Conservation (phyloP, 345 rosid species). For the Brassica rapa region DNA sequence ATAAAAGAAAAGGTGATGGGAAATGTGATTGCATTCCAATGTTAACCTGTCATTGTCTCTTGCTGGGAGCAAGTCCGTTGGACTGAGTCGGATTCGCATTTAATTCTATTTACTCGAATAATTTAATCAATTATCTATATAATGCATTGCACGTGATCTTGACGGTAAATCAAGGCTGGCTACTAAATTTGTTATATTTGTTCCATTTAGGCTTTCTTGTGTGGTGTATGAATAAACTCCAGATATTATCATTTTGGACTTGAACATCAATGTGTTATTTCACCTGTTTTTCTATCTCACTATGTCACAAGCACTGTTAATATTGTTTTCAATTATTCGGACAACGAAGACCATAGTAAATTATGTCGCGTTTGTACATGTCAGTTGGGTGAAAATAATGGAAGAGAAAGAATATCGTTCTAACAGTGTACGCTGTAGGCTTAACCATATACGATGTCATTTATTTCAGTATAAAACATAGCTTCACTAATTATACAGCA, state of each 20-base stretch:
- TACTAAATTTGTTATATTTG: neutral
- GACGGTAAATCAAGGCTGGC: constrained; percentile 40
- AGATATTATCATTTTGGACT: neutral
- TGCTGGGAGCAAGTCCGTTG: constrained; percentile 37
- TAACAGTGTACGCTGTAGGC: neutral
- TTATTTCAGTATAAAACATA: neutral
- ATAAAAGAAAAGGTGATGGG: neutral
- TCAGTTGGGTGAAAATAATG: constrained; percentile 9
- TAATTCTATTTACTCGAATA: constrained; percentile 12
- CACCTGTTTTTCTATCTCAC: neutral
- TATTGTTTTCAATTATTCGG: neutral
- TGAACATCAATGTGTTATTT: neutral
- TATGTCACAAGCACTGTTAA: neutral
- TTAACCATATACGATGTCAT: neutral
- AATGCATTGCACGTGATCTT: constrained; percentile 40
- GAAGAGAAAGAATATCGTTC: neutral
- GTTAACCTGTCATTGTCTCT: constrained; percentile 37
- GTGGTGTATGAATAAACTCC: neutral
- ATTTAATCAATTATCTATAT: constrained; percentile 8
- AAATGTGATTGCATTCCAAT: constrained; percentile 20
- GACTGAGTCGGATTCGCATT: constrained; percentile 39
- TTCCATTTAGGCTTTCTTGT: constrained; percentile 13
- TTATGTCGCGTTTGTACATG: constrained; percentile 32
- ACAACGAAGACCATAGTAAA: constrained; percentile 23
- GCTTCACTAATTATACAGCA: neutral